phyloP scores from a whole-genome alignment of 257 asterid genomes.

The Plantago ovata region DNA sequence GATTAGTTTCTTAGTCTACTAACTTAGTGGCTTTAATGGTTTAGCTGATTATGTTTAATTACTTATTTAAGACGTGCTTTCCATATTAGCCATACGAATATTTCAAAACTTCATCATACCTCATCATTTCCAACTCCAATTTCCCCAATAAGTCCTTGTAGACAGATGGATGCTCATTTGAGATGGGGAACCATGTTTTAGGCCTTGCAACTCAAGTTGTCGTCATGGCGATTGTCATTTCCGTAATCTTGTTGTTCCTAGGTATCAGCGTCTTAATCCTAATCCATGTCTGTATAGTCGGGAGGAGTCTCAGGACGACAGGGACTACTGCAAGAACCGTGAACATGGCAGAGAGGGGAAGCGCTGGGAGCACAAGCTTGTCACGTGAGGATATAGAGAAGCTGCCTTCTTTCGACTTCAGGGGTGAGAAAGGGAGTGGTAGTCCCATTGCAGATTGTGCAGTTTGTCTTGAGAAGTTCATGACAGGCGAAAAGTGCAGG shows the following conservation, averaged over 20 bases:
- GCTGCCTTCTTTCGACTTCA: constrained; percentile 67
- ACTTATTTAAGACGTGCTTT: constrained; percentile 14
- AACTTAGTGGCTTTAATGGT: constrained; percentile 7
- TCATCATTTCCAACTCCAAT: not conserved
- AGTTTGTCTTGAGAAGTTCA: constrained; percentile 57
- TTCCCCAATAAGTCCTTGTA: not conserved
- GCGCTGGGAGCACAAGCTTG: constrained; percentile 56
- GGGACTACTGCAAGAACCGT: constrained; percentile 13
- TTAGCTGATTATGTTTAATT: constrained; percentile 21
- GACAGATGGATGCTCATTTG: constrained; percentile 7
- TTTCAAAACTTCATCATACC: not conserved
- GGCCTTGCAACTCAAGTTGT: constrained; percentile 27
- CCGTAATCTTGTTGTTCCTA: constrained; percentile 37
- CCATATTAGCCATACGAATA: constrained; percentile 4
- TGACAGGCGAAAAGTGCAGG: constrained; percentile 62
- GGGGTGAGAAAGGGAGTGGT: constrained; percentile 32
- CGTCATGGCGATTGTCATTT: constrained; percentile 47
- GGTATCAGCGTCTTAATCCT: constrained; percentile 45
- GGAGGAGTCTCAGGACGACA: constrained; percentile 37
- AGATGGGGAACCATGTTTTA: constrained; percentile 26
- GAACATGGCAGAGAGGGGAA: constrained; percentile 36
- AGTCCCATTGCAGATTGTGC: constrained; percentile 52
- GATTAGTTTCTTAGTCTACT: constrained; percentile 5
- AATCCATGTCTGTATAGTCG: constrained; percentile 59
- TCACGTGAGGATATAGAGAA: constrained; percentile 66